phyloP scores from a whole-genome alignment of 2,329 filamentous ascomycete genomes.

The Bipolaris zeicola region DNA sequence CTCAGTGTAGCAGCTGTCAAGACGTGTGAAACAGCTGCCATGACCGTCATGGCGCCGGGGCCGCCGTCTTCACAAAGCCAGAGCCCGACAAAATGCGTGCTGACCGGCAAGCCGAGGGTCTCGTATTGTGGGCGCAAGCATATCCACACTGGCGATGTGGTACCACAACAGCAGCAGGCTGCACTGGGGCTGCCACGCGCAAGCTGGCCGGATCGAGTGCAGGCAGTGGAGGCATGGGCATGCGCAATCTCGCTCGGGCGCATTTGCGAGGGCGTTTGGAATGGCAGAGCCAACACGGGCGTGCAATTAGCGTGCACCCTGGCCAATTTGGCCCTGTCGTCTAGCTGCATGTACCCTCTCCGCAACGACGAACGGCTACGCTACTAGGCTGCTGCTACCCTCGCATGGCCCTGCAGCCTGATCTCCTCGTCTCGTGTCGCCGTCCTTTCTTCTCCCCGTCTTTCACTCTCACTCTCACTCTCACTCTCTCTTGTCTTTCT shows the following conservation, averaged over 20 bases:
- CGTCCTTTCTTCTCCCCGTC: too few species aligned
- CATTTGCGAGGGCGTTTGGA: background rate
- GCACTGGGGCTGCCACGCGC: too few species aligned
- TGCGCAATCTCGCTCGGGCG: conserved; percentile 10
- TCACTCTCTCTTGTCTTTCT: background rate
- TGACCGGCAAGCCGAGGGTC: background rate
- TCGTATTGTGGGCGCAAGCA: background rate
- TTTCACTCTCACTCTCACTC: too few species aligned
- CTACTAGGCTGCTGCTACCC: conserved; percentile 1
- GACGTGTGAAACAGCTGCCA: conserved; percentile 13
- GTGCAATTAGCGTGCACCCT: conserved; percentile 18
- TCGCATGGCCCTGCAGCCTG: background rate
- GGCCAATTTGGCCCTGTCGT: conserved; percentile 9
- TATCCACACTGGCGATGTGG: background rate
- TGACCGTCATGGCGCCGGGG: conserved; percentile 16
- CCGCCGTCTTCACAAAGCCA: conserved; percentile 6
- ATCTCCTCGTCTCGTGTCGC: background rate
- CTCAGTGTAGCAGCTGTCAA: conserved; percentile 1
- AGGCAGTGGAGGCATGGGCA: conserved; percentile 6
- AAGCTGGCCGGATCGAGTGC: conserved; percentile 3
- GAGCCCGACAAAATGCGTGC: background rate
- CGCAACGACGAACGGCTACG: conserved; percentile 10
- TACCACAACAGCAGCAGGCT: too few species aligned
- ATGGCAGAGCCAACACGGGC: conserved; percentile 1
- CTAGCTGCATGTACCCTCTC: conserved; percentile 3